Conservation (phyloP, 2,329 filamentous ascomycete genomes). For the Neofusicoccum kwambonambiense region DNA sequence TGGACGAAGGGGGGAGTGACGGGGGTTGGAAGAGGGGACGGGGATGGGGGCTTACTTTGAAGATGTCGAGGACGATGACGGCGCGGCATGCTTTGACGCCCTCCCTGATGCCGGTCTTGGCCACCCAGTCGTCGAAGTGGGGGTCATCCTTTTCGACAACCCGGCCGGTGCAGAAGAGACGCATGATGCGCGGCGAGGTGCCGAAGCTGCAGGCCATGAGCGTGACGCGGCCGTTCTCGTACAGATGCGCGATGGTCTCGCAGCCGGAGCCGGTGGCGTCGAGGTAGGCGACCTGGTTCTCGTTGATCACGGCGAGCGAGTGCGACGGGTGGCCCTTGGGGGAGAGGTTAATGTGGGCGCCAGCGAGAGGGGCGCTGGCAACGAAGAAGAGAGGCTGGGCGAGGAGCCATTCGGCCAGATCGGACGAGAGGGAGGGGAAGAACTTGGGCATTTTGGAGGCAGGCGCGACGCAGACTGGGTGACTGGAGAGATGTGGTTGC, state of each 20-base stretch:
- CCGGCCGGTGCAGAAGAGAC: conserved; percentile 60
- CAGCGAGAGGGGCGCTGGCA: conserved; percentile 67
- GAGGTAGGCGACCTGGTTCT: conserved; percentile 65
- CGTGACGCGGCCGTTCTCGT: conserved; percentile 74
- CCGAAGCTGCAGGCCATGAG: conserved; percentile 72
- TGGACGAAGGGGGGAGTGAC: no score
- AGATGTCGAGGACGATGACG: conserved; percentile 61
- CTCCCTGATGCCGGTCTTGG: conserved; percentile 45
- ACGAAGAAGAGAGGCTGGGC: conserved; percentile 74
- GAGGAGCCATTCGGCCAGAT: conserved; percentile 63
- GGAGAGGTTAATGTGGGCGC: conserved; percentile 71
- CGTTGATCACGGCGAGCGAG: conserved; percentile 61
- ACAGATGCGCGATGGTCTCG: conserved; percentile 73
- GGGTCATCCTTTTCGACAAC: conserved; percentile 61
- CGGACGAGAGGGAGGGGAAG: conserved; percentile 53
- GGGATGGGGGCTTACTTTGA: conserved; percentile 45
- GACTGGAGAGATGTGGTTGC: no score
- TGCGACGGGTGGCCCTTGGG: conserved; percentile 67
- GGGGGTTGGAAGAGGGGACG: no score
- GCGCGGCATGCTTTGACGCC: conserved; percentile 48
- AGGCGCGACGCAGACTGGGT: neutral
- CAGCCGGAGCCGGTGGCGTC: conserved; percentile 73
- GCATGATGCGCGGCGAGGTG: conserved; percentile 58
- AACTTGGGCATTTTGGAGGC: conserved; percentile 56
- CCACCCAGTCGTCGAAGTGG: conserved; percentile 34